phyloP scores from a whole-genome alignment of 1,284 basidiomycete species.

The Tylopilus sp. region DNA sequence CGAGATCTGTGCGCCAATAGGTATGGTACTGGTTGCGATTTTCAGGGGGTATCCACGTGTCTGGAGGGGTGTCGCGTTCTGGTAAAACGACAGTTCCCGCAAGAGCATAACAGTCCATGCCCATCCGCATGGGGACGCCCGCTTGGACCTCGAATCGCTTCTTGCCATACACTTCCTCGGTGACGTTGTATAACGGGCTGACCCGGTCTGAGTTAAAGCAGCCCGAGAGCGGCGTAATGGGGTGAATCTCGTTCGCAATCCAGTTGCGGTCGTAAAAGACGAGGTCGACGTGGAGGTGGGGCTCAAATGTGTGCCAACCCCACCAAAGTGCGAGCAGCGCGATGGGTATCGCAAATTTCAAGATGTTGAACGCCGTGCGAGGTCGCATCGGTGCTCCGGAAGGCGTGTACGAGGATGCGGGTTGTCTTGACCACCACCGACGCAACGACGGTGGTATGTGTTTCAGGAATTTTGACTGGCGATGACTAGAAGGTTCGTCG shows the following conservation, averaged over 20 bases:
- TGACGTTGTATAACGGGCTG: constrained; percentile 68
- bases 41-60: constrained; percentile 35
- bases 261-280: constrained; percentile 73
- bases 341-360: constrained; percentile 31
- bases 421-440: constrained; percentile 11
- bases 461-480: neutral
- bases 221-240: constrained; percentile 61
- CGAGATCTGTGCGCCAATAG: constrained; percentile 87
- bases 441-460: neutral
- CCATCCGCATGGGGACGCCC: constrained; percentile 71
- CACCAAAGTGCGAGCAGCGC: constrained; percentile 36
- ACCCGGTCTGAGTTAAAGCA: constrained; percentile 68
- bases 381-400: constrained; percentile 11
- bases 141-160: constrained; percentile 72
- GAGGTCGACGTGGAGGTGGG: constrained; percentile 83
- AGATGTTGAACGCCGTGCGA: constrained; percentile 22
- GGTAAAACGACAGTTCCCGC: constrained; percentile 65
- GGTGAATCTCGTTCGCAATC: constrained; percentile 67
- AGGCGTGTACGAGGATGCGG: neutral
- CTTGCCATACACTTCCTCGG: constrained; percentile 57
- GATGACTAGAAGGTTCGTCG: constrained; percentile 4
- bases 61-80: constrained; percentile 10
- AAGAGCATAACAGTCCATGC: constrained; percentile 86
- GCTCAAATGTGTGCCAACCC: constrained; percentile 54
- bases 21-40: constrained; percentile 74